Evolutionary conservation across 148 eudicot species (phyloP).

Genomic region (Heliamphora exappendiculata): DNA sequence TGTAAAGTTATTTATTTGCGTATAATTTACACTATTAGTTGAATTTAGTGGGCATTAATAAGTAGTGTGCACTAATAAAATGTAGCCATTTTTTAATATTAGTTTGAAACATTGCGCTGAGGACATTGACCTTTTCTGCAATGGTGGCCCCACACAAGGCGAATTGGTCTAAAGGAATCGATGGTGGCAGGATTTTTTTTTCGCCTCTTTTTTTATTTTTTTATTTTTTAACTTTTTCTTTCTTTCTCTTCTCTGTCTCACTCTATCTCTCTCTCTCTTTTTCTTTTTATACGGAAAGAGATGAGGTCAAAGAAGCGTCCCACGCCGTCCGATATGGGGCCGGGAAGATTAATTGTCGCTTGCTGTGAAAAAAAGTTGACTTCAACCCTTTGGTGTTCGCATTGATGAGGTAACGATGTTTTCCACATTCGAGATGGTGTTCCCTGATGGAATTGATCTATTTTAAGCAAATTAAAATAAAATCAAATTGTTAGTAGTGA

Average conservation of each 20-base stretch:
- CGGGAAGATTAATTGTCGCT: background rate
- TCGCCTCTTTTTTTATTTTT: background rate
- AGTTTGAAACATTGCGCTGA: constrained; percentile 8
- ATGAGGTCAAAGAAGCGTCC: constrained; percentile 9
- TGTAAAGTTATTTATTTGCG: background rate
- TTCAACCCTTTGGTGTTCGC: no score
- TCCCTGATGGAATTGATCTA: no score
- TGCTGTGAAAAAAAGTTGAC: no score
- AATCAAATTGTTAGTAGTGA: no score
- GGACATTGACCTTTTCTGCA: constrained; percentile 10
- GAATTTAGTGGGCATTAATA: no score
- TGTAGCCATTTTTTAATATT: background rate
- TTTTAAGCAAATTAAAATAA: no score
- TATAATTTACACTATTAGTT: no score
- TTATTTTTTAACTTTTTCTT: no score
- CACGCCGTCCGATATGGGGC: background rate
- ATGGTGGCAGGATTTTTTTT: background rate
- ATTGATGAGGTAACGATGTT: no score
- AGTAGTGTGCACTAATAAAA: background rate
- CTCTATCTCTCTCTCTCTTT: no score
- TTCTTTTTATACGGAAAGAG: background rate
- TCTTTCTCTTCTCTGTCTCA: no score
- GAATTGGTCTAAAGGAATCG: constrained; percentile 4
- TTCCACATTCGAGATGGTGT: no score
- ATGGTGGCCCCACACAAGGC: background rate